These are phyloP conservation scores for Mallotus repandus DNA, from an alignment of 441 rosid genomes.

Conservation along the genomic window DNA sequence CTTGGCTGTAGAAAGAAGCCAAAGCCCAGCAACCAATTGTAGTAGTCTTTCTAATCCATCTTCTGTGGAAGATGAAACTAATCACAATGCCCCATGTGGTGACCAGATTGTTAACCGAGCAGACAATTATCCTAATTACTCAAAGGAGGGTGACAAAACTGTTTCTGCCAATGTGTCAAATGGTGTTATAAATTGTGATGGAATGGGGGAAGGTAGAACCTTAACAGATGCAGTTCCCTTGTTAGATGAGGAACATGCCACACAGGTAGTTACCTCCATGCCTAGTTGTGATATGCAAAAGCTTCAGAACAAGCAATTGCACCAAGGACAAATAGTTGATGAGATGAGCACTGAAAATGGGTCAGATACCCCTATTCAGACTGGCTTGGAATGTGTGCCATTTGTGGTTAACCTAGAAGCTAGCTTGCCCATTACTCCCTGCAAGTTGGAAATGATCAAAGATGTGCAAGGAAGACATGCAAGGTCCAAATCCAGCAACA, in stretches of 20 bases:
- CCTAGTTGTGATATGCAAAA: slow-evolving; percentile 35
- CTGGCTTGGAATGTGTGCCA: slow-evolving; percentile 46
- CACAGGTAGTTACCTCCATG: slow-evolving; percentile 24
- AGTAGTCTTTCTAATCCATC: slow-evolving; percentile 84
- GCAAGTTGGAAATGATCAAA: slow-evolving; percentile 60
- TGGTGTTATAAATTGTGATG: slow-evolving; percentile 32
- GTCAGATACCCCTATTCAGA: slow-evolving; percentile 37
- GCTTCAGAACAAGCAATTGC: slow-evolving; percentile 33
- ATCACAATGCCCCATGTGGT: slow-evolving; percentile 39
- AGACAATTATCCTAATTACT: slow-evolving; percentile 38
- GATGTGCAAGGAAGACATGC: slow-evolving; percentile 50
- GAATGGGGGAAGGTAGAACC: slow-evolving; percentile 27
- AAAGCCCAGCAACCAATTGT: slow-evolving; percentile 71
- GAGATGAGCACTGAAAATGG: slow-evolving; percentile 43
- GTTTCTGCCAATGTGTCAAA: slow-evolving; percentile 36
- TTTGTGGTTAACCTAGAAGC: slow-evolving; percentile 42
- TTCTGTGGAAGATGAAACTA: slow-evolving; percentile 83
- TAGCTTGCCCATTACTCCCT: slow-evolving; percentile 75
- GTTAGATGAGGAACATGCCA: slow-evolving; percentile 35
- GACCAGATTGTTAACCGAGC: slow-evolving; percentile 48
- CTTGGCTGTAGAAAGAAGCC: slow-evolving; percentile 62
- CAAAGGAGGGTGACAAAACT: slow-evolving; percentile 40
- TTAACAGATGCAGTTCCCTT: slow-evolving; percentile 33
- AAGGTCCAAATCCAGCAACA: slow-evolving; percentile 46
- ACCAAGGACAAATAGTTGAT: slow-evolving; percentile 36